Conservation (phyloP, 2,329 filamentous ascomycete genomes). For the Trichoderma semiorbis region DNA sequence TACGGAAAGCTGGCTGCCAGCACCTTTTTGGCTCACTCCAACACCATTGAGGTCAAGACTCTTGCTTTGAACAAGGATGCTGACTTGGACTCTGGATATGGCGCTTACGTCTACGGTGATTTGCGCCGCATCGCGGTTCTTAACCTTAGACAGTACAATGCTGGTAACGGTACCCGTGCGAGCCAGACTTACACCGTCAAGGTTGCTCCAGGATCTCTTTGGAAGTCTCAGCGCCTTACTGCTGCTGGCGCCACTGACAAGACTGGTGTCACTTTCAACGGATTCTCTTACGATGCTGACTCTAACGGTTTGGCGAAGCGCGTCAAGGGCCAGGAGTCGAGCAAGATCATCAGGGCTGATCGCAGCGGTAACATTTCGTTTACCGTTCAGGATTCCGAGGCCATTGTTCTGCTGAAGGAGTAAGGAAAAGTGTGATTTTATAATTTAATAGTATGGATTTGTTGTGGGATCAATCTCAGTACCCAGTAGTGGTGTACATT, state of each 20-base stretch:
- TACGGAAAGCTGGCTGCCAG: constrained; percentile 25
- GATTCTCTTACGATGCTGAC: constrained; percentile 22
- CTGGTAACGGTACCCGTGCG: constrained; percentile 8
- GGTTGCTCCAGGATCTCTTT: constrained; percentile 16
- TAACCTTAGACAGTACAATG: constrained; percentile 22
- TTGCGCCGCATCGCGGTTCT: constrained; percentile 22
- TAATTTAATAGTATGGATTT: background rate
- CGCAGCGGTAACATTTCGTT: constrained; percentile 17
- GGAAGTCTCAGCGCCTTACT: constrained; percentile 21
- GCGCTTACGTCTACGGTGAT: constrained; percentile 19
- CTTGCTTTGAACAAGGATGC: constrained; percentile 17
- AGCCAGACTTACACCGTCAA: constrained; percentile 19
- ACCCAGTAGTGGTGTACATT: background rate
- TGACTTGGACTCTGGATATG: constrained; percentile 25
- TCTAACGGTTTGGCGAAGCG: constrained; percentile 19
- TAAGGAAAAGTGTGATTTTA: background rate
- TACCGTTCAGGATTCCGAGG: constrained; percentile 22
- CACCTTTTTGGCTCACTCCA: constrained; percentile 22
- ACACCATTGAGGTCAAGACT: constrained; percentile 16
- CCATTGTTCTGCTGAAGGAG: constrained; percentile 21
- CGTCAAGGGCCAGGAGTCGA: background rate
- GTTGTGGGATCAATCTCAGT: background rate
- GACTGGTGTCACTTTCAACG: constrained; percentile 23
- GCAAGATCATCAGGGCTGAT: constrained; percentile 18
- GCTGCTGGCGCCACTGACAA: constrained; percentile 20